Conservation (phyloP, 768 basidiomycete genomes). For the Phlebiopsis gigantea region DNA sequence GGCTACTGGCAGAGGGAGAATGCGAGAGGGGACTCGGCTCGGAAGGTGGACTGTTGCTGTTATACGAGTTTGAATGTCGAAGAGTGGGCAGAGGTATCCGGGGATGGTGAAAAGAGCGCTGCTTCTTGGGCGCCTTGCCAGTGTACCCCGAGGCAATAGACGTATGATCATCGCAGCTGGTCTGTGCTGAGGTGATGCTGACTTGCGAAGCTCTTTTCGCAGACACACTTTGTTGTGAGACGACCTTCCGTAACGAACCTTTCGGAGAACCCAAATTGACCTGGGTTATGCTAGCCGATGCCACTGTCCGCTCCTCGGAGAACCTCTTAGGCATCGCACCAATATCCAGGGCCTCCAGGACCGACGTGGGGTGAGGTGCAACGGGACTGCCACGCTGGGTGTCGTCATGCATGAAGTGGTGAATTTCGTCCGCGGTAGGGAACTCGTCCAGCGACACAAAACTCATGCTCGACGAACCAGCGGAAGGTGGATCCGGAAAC, state of each 20-base stretch:
- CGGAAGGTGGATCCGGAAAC: slow-evolving; percentile 20
- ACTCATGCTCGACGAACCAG: slow-evolving; percentile 22
- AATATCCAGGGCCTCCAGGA: background rate
- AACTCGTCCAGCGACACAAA: slow-evolving; percentile 22
- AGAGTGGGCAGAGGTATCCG: slow-evolving; percentile 52
- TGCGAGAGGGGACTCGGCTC: slow-evolving; percentile 12
- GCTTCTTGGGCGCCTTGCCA: slow-evolving; percentile 35
- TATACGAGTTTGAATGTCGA: slow-evolving; percentile 4
- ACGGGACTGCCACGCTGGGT: slow-evolving; percentile 9
- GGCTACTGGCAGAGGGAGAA: slow-evolving; percentile 12
- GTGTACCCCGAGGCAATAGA: background rate
- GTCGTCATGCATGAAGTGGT: slow-evolving; percentile 18
- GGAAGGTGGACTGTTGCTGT: slow-evolving; percentile 4
- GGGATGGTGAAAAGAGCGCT: slow-evolving; percentile 59
- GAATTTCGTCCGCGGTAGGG: slow-evolving; percentile 14
- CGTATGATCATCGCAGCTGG: slow-evolving; percentile 16
- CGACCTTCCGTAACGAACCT: background rate
- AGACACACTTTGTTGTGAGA: background rate
- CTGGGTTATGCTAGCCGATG: background rate
- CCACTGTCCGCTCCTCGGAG: background rate
- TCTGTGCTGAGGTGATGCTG: slow-evolving; percentile 23
- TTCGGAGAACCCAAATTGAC: background rate
- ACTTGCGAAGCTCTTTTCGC: slow-evolving; percentile 22
- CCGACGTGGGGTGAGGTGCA: background rate
- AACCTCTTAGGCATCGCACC: background rate